A percentile compares a stretch with the other conserved stretches of the same genome.
These are phyloP conservation scores for Tetrapisispora pingtungensis DNA, from an alignment of 805 yeast genomes.

Conservation along the genomic window DNA sequence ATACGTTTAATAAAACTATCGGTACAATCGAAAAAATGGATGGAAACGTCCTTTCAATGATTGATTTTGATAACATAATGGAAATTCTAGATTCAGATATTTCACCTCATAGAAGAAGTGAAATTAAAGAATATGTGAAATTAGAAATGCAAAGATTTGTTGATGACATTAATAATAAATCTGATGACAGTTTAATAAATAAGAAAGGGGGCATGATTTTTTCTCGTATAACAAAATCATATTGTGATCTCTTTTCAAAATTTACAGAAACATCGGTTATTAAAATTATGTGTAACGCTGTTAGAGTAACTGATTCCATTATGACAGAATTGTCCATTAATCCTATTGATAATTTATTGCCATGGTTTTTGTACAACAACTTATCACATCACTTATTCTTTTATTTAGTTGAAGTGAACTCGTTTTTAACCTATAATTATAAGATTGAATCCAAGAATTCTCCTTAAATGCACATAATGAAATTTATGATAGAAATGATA, in stretches of 20 bases:
- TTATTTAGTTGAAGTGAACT: slow-evolving; percentile 13
- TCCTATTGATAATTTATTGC: slow-evolving; percentile 9
- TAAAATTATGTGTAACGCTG: slow-evolving; percentile 15
- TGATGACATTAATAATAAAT: not conserved
- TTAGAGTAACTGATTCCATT: slow-evolving; percentile 18
- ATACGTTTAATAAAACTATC: slow-evolving; percentile 1
- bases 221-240: slow-evolving; percentile 5
- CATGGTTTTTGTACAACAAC: slow-evolving; percentile 16
- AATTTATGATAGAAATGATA: not conserved
- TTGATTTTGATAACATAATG: slow-evolving; percentile 1
- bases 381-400: slow-evolving; percentile 12
- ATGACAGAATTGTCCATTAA: slow-evolving; percentile 20
- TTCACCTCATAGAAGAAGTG: slow-evolving; percentile 7
- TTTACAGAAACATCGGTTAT: slow-evolving; percentile 10
- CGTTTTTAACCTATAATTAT: slow-evolving; percentile 4
- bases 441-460: not conserved
- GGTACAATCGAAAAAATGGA: not conserved
- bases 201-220: slow-evolving; percentile 2
- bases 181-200: not conserved
- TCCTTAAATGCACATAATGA: not conserved
- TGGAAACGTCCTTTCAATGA: not conserved
- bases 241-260: slow-evolving; percentile 11
- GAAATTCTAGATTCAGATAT: slow-evolving; percentile 8
- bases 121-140: slow-evolving; percentile 11
- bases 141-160: not conserved